These are phyloP conservation scores for Torrubiella hemipterigena DNA, from an alignment of 2,329 filamentous ascomycete genomes.

Conservation along the genomic window DNA sequence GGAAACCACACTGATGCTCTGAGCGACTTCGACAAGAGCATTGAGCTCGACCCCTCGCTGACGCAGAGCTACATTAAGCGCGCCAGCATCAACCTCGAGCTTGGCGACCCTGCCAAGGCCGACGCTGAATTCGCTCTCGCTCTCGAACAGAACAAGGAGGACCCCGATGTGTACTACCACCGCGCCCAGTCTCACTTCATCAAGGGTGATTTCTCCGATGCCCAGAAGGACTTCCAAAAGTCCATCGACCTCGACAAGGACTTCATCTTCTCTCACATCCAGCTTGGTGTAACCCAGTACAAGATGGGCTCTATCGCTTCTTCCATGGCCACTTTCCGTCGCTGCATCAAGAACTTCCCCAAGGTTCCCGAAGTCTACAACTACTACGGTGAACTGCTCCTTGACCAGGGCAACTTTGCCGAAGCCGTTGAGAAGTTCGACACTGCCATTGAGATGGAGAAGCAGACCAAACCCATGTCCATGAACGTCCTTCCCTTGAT, in stretches of 20 bases:
- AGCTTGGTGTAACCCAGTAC: constrained; percentile 97
- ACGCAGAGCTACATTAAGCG: constrained; percentile 98
- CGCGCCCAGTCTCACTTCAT: constrained; percentile 98
- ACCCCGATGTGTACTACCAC: constrained; percentile 98
- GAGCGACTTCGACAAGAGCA: constrained; percentile 79
- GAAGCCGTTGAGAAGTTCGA: constrained; percentile 98
- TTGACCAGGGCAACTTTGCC: constrained; percentile 91
- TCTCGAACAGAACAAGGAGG: constrained; percentile 69
- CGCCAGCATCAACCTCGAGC: constrained; percentile 93
- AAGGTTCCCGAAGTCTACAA: constrained; percentile 97
- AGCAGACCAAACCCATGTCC: constrained; percentile 79
- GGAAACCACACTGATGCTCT: constrained; percentile 79
- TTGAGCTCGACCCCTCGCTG: constrained; percentile 76
- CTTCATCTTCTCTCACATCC: constrained; percentile 99
- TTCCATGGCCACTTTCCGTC: constrained; percentile 95
- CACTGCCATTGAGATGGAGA: constrained; percentile 97
- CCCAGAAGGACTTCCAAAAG: constrained; percentile 97
- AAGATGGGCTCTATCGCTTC: constrained; percentile 98
- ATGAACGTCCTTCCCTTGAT: constrained; percentile 98
- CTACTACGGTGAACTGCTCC: constrained; percentile 94
- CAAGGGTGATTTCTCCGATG: constrained; percentile 82
- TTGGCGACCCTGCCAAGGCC: constrained; percentile 77
- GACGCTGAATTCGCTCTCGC: constrained; percentile 80
- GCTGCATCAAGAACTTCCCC: constrained; percentile 97
- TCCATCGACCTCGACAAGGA: constrained; percentile 92